Base-by-base conservation (phyloP, 139 green algal genomes). In the Coelastrella sp. region DNA sequence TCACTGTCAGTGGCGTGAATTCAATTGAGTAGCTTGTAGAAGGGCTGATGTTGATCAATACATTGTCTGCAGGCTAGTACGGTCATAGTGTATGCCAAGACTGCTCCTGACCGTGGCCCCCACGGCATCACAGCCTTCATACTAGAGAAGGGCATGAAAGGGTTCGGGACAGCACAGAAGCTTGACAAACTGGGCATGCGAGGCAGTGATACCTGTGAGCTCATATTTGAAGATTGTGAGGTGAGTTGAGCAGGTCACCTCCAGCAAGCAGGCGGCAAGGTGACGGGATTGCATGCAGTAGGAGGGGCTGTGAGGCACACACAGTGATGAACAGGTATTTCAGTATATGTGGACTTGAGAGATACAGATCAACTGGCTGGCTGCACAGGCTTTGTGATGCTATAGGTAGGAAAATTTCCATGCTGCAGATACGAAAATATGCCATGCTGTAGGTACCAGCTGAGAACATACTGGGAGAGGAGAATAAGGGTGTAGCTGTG, bases 171-270 rank as follows among this genome's bases (percentile, higher is more conserved):
- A 0, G 95, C 95, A 1, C 96, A 99, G 90, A 99, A 99, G 92
- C 92, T 99, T 83, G 96, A 98, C 89, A 99, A 99, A 91, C 90
- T 99, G 60, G 96, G 96, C 73, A 98, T 98, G 96, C 83, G 96
- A 3, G 96, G 96, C 45, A 95, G 90, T 40, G 96, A 98, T 90
- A 98, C 95, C 3, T 98, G 96, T 87, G 96, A 99, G 90, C 94
- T 99, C 34, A 86, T 99, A 7, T 98, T 99, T 85, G 92, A 98
- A 60, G 92, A 98, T 62, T 98, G 94, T 85, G 89, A 96, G 85
- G 92, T 95, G 66, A 1, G 75, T 30, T 19, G 17, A 1, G 4
- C 17, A 32, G n/a, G n/a, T n/a, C n/a, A n/a, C n/a, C n/a, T n/a
- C n/a, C n/a, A n/a, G n/a, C n/a, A n/a, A n/a, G n/a, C n/a, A n/a